Conservation (phyloP, 2,329 filamentous ascomycete species). For the Fusarium nanum region DNA sequence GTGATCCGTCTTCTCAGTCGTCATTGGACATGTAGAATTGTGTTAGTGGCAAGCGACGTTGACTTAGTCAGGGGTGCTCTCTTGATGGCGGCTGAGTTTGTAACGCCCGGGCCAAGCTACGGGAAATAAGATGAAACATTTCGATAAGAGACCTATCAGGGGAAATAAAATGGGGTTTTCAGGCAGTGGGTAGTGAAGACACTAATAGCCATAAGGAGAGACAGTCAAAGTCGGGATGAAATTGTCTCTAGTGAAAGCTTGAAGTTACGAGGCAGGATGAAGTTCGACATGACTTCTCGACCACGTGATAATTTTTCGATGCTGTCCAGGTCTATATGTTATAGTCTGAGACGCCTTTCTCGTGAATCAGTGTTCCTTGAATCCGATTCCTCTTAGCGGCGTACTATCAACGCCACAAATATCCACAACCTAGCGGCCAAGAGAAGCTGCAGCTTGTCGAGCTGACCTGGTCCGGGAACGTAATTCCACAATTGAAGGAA, state of each 20-base stretch:
- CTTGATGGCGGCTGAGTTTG: background rate
- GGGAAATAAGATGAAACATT: constrained; percentile 28
- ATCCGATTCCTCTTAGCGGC: background rate
- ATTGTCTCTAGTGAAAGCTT: background rate
- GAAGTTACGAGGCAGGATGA: background rate
- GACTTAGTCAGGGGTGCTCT: background rate
- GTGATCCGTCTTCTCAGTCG: background rate
- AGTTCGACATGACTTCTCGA: background rate
- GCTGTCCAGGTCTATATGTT: background rate
- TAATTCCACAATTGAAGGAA: background rate
- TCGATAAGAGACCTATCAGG: background rate
- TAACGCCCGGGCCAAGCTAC: constrained; percentile 2
- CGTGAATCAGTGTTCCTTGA: background rate
- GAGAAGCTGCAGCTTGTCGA: background rate
- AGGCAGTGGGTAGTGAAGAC: background rate
- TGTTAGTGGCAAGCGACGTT: constrained; percentile 13
- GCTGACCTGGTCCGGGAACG: too few relatives aligned
- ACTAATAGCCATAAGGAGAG: background rate
- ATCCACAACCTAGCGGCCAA: background rate
- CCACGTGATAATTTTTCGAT: background rate
- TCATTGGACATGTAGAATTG: background rate
- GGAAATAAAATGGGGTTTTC: background rate
- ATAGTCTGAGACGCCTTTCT: background rate
- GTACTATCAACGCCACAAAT: constrained; percentile 8
- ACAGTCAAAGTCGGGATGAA: background rate